Base-by-base conservation (phyloP, 352 stramenopile species). In the Globisporangium parvum region DNA sequence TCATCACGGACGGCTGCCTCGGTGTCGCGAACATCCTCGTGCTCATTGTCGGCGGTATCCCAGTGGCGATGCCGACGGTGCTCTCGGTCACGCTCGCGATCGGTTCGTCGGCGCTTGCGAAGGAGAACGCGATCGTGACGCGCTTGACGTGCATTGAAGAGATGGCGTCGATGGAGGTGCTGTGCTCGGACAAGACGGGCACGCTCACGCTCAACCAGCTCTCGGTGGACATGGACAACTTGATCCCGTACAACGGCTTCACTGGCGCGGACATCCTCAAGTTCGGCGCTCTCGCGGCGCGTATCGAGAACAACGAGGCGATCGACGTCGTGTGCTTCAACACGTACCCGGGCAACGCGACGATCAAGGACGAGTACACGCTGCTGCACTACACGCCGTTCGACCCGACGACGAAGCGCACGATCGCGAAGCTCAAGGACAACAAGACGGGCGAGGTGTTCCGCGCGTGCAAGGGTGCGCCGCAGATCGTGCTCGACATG, bases 161-260 rank as follows among this genome's bases (percentile, higher is more conserved):
- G 57, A 85, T 98, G 62, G 91, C 90, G 21, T 77, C 67, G 42
- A 98, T 98, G 88, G 78, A 88, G 61, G 81, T 98, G 55, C 69
- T 98, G 49, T 98, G 93, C 77, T 96, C 87, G 42, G 95, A 98
- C 73, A 98, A 97, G 80, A 98, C 92, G 26, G 91, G 88, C 47
- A 98, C 92, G 31, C 77, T 97, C 5, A 98, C 93, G 21, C 78
- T 98, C 65, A 98, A 98, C 71, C 78, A 96, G 56, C 96, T 99
- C 71, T 97, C 93, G 28, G 89, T 99, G 48, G 84, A 96, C 60
- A 56, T 88, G 63, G 88, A 87, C 60, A 91, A 88, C 71, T 47
- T 93, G 53, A 90, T 84, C 55, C 73, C 77, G 31, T 82, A 85
- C 79, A 86, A 87, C 59, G 71, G 70, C 59, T 87, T 87, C 53